phyloP scores from a whole-genome alignment of 139 green algal genomes.

The Raphidocelis subcapitata region DNA sequence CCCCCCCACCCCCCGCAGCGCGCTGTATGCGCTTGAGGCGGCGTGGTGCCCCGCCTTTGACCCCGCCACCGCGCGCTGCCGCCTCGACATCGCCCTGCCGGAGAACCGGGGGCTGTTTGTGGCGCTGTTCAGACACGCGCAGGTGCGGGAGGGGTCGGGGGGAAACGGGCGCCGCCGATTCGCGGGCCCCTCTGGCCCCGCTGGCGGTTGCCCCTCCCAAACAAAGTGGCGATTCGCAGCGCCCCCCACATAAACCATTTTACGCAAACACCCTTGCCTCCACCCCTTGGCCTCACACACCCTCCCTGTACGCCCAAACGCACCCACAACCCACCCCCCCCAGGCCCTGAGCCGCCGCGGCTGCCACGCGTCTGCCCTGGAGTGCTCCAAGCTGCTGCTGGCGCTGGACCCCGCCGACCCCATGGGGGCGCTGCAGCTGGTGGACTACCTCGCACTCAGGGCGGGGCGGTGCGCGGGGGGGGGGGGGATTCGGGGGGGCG shows the following conservation, averaged over 20 bases:
- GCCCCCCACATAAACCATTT: too few species aligned
- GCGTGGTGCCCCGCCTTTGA: conserved; percentile 84
- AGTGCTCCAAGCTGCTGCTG: conserved; percentile 91
- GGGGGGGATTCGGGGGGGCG: not conserved
- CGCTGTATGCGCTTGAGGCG: conserved; percentile 84
- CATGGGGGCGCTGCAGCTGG: conserved; percentile 64
- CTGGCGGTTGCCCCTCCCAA: too few species aligned
- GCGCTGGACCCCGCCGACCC: conserved; percentile 82
- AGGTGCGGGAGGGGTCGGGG: conserved; percentile 37
- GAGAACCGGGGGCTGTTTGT: conserved; percentile 83
- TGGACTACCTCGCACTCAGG: conserved; percentile 92
- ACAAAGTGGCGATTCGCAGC: too few species aligned
- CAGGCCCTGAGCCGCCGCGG: conserved; percentile 77
- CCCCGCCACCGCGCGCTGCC: conserved; percentile 51
- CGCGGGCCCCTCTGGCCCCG: too few species aligned
- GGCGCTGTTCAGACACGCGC: conserved; percentile 80
- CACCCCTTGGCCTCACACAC: too few species aligned
- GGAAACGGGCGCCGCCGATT: too few species aligned
- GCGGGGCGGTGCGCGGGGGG: conserved; percentile 27
- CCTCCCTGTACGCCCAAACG: not conserved
- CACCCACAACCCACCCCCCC: not conserved
- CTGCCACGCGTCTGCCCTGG: conserved; percentile 81
- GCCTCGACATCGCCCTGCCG: conserved; percentile 55
- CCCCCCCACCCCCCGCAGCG: conserved; percentile 10
- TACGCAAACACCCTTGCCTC: too few species aligned